These are phyloP conservation scores for Cnidoscolus chayamansa DNA, from an alignment of 441 rosid species.

Conservation along the genomic window DNA sequence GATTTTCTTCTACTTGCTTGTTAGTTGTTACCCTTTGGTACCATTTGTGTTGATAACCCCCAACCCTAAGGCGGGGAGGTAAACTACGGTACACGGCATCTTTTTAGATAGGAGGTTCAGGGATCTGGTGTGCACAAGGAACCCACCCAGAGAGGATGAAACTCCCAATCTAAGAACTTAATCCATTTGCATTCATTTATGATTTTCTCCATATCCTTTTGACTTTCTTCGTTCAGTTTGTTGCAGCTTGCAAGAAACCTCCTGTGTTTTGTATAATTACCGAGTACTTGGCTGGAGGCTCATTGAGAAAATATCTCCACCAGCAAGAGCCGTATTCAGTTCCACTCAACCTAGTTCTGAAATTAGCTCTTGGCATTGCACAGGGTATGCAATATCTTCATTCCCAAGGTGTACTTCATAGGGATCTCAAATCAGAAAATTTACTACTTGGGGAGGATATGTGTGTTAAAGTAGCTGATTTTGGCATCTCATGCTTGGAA, in stretches of 20 bases:
- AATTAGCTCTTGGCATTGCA: slow-evolving; percentile 66
- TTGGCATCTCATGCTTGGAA: slow-evolving; percentile 76
- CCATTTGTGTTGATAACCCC: no score
- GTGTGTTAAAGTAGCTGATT: slow-evolving; percentile 72
- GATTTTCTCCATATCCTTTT: slow-evolving; percentile 12
- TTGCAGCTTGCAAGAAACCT: slow-evolving; percentile 78
- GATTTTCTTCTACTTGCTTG: background rate
- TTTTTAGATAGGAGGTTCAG: no score
- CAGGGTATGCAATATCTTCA: slow-evolving; percentile 76
- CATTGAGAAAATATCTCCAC: slow-evolving; percentile 63
- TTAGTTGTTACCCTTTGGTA: slow-evolving; percentile 1
- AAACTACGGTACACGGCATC: no score
- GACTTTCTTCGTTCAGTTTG: slow-evolving; percentile 46
- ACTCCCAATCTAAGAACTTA: background rate
- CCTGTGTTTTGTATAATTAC: slow-evolving; percentile 78
- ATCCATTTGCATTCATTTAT: slow-evolving; percentile 4
- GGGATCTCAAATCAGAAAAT: slow-evolving; percentile 81
- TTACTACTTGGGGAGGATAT: slow-evolving; percentile 64
- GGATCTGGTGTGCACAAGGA: no score
- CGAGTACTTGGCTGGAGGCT: slow-evolving; percentile 69
- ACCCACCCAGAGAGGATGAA: no score
- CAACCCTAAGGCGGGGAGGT: no score
- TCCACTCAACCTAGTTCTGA: slow-evolving; percentile 56
- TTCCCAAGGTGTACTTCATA: slow-evolving; percentile 62
- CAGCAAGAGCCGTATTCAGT: slow-evolving; percentile 70